Percentiles rank a stretch among this genome's conserved stretches.
Evolutionary conservation across 169 alveolate species (phyloP).

Genomic region (Besnoitia besnoiti): DNA sequence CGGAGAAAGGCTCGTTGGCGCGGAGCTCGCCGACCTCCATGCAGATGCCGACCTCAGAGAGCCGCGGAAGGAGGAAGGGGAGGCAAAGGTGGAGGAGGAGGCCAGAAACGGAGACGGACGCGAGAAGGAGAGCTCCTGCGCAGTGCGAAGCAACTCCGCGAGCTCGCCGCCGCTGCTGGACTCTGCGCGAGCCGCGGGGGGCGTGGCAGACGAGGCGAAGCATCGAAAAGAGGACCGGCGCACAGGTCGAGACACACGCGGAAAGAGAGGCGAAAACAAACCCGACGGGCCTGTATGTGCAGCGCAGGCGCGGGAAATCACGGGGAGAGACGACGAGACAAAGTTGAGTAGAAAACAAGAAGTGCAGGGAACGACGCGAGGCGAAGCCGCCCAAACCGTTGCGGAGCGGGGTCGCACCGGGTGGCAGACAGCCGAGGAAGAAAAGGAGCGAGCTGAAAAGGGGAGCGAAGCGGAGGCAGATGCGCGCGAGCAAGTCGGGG

Average conservation of each 20-base stretch:
- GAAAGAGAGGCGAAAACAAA: neutral
- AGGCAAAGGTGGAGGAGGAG: neutral
- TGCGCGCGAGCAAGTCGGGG: neutral
- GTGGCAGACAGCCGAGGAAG: neutral
- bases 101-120: neutral
- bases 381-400: too few species aligned
- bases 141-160: neutral
- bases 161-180: neutral
- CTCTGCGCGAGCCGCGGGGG: neutral
- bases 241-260: neutral
- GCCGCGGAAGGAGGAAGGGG: neutral
- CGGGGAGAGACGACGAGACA: neutral
- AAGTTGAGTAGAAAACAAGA: neutral
- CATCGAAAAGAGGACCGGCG: too few species aligned
- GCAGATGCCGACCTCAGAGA: too few species aligned
- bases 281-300: neutral
- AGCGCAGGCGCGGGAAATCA: neutral
- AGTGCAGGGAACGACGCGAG: neutral
- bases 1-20: too few species aligned
- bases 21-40: too few species aligned
- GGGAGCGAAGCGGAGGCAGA: neutral
- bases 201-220: neutral
- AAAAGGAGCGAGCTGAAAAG: neutral
- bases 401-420: too few species aligned
- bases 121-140: neutral